Evolutionary conservation across 2,329 filamentous ascomycete genomes (phyloP), one percentile per base, ranked within the genome.

Genomic region (Penicillium nordicum): DNA sequence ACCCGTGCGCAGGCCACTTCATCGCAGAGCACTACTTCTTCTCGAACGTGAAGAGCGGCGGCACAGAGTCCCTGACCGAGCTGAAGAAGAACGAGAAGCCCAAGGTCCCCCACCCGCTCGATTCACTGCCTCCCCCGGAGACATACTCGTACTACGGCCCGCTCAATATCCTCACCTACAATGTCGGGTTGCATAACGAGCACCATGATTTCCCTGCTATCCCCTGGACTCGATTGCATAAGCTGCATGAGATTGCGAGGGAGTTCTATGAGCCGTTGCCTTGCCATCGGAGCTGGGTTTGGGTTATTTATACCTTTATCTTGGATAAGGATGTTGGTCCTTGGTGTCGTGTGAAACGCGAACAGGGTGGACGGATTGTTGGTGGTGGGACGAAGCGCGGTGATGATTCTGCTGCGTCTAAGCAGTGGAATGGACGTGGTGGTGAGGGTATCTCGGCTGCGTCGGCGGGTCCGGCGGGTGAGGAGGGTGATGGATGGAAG

Each of bases 201-300:
- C 94, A 99, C 76, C 94, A 99, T 74, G 94, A 99, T 75, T 99
- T 99, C 78, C 94, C 94, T 11, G 94, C 94, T 46, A 85, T 99
- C 45, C 93, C 94, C 0, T 99, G 94, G 94, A 97, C 92, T 10
- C 82, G 88, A 32, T 82, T 99, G 38, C 89, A 87, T 53, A 82
- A 81, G 69, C 80, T 99, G 52, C 86, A 92, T 69, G 78, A 85
- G 61, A 89, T 95, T 55, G 94, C 94, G 1, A 83, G 83, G 62
- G 94, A 97, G 76, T 99, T 97, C 72, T 99, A 99, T 76, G 85
- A 88, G 62, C 88, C 89, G 57, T 78, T 99, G 64, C 94, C 94
- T 10, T 84, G 83, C 61, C 93, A 97, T 70, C 84, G 86, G 70
- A 96, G 91, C 81, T 99, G 94, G 94, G 83, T 87, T 10, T 88